Evolutionary conservation across 2,329 filamentous ascomycete species (phyloP), one percentile per base, ranked within the genome.

Genomic region (Sporothrix pseudoabietina): DNA sequence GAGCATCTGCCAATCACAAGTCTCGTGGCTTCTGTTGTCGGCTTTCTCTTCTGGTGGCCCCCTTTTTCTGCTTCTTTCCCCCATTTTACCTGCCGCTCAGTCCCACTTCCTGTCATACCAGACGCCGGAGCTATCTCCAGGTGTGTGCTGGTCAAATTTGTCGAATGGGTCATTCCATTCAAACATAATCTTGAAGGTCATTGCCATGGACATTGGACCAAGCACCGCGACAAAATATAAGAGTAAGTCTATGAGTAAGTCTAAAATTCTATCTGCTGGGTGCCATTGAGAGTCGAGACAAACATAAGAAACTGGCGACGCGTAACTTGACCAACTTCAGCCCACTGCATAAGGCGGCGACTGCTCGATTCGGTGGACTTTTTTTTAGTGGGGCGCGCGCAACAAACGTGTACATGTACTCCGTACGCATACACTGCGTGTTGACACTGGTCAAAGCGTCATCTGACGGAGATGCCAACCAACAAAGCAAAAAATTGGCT

Each of bases 91-190:
- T 39, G 22, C 61, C 39, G 39, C 39, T 66, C 39, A 35, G 61
- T 47, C 61, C 61, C 61, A 66, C 61, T 66, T 16, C 39, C 19
- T 30, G 39, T 47, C 55, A 59, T 59, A 35, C 55, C 55, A 59
- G 55, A 19, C 10, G 30, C 55, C n/a, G 14, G 16, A 32, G 7
- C 55, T 59, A 59, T 35, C 52, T 26, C 52, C 52, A 30, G 30
- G 9, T 22, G 30, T 4, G 52, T 55, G 52, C 52, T 55, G 22
- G 52, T 55, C 22, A 14, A 26, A 30, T 55, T 55, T 35, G 35
- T 26, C 26, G 26, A 55, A 30, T 55, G 52, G 44, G 44, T 49
- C 14, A 19, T 35, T 14, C 44, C 14, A 49, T 49, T 49, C 19
- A 26, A 26, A 26, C 26, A 26, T 26, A 16, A 49, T 49, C 44